These are phyloP conservation scores for Bondarzewia mesenterica DNA, from an alignment of 1,284 basidiomycete species.

Conservation along the genomic window DNA sequence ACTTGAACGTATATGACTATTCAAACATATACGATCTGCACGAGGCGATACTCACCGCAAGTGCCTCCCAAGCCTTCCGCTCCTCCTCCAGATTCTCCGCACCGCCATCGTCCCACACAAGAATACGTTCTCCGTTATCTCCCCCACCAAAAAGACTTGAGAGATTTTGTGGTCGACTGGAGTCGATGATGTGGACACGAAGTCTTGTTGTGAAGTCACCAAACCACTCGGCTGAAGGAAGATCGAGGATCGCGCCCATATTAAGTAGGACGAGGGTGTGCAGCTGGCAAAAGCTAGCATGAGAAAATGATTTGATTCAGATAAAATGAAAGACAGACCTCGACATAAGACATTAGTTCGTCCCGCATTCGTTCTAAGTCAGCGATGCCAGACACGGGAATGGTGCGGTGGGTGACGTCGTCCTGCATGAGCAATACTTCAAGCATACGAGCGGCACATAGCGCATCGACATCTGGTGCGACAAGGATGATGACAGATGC, in stretches of 20 bases:
- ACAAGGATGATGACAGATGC: slow-evolving; percentile 81
- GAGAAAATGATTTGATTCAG: background rate
- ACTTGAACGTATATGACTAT: slow-evolving; percentile 31
- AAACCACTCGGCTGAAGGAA: slow-evolving; percentile 70
- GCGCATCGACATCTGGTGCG: slow-evolving; percentile 83
- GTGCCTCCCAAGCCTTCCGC: slow-evolving; percentile 69
- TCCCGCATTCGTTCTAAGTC: slow-evolving; percentile 62
- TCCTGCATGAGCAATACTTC: slow-evolving; percentile 89
- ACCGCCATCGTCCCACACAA: slow-evolving; percentile 89
- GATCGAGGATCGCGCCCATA: slow-evolving; percentile 84
- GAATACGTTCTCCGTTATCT: slow-evolving; percentile 59
- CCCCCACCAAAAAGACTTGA: slow-evolving; percentile 79
- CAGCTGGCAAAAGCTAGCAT: slow-evolving; percentile 40
- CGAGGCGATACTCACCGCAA: slow-evolving; percentile 47
- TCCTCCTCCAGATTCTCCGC: slow-evolving; percentile 59
- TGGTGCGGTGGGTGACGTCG: slow-evolving; percentile 85
- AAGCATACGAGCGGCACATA: slow-evolving; percentile 86
- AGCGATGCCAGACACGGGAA: slow-evolving; percentile 85
- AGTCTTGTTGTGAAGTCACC: slow-evolving; percentile 55
- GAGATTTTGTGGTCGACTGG: slow-evolving; percentile 86
- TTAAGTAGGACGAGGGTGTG: slow-evolving; percentile 90
- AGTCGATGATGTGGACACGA: slow-evolving; percentile 90
- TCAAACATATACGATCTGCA: background rate
- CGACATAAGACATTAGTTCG: slow-evolving; percentile 59
- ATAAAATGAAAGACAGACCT: slow-evolving; percentile 41